Conservation (phyloP, 73 alveolate species). For the Symbiodinium pilosum region DNA sequence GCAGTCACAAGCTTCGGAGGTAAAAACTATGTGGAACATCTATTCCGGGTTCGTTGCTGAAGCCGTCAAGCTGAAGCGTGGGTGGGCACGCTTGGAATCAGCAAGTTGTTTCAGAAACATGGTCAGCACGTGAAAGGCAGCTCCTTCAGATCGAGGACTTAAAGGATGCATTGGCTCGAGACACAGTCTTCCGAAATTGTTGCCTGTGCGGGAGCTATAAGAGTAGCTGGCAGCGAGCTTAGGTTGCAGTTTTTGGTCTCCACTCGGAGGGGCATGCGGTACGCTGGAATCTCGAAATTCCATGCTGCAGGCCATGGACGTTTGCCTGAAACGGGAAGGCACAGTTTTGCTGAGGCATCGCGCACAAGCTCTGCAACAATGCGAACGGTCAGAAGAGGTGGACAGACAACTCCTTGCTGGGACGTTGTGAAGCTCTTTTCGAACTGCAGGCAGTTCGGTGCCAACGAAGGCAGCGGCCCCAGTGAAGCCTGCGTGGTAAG, state of each 20-base stretch:
- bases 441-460: constrained; percentile 35
- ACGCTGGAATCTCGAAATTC: neutral
- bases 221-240: too few species aligned
- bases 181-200: neutral
- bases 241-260: constrained; percentile 83
- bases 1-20: neutral
- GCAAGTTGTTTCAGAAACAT: neutral
- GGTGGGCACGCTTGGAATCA: neutral
- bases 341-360: constrained; percentile 36
- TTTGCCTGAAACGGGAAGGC: too few species aligned
- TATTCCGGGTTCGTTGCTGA: constrained; percentile 77
- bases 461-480: constrained; percentile 27
- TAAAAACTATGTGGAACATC: constrained; percentile 40
- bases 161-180: constrained; percentile 35
- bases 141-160: constrained; percentile 52
- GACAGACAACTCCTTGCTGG: neutral
- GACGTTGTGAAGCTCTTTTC: neutral
- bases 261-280: constrained; percentile 62
- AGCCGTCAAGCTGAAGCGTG: constrained; percentile 62
- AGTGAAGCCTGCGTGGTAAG: too few species aligned
- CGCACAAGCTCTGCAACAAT: constrained; percentile 85
- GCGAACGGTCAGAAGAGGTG: constrained; percentile 49
- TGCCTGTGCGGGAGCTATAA: too few species aligned
- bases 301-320: neutral
- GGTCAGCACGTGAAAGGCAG: neutral